Conservation (phyloP, 2,329 filamentous ascomycete genomes). For the Diaporthe helianthi region DNA sequence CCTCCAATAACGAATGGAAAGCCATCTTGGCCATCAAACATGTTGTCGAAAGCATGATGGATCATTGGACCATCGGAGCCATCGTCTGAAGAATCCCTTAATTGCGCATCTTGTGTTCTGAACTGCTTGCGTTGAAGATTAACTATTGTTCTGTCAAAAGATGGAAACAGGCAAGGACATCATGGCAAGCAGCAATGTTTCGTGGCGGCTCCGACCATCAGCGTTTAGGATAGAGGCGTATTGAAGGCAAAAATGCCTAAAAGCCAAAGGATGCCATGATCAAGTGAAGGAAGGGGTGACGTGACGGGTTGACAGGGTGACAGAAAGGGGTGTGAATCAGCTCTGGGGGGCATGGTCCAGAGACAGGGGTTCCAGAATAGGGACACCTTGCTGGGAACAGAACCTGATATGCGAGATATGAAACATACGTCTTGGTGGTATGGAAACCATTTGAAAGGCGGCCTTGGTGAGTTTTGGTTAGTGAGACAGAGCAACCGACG, state of each 20-base stretch:
- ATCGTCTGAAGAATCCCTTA: conserved; percentile 64
- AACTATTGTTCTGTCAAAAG: not conserved
- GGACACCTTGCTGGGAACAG: not conserved
- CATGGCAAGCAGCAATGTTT: not conserved
- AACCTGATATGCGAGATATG: conserved; percentile 1
- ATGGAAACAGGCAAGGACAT: not conserved
- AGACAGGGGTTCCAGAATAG: not conserved
- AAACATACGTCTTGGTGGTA: conserved; percentile 58
- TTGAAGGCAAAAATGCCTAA: not conserved
- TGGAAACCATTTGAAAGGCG: conserved; percentile 56
- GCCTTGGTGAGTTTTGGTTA: conserved; percentile 41
- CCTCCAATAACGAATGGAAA: conserved; percentile 65
- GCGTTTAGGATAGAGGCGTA: not conserved
- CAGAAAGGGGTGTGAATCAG: not conserved
- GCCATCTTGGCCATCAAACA: conserved; percentile 62
- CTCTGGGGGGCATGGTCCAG: not conserved
- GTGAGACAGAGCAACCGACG: conserved; percentile 38
- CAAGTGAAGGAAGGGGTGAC: too few species aligned
- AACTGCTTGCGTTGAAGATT: conserved; percentile 47
- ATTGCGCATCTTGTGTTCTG: conserved; percentile 52
- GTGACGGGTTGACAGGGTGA: too few species aligned
- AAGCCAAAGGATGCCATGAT: not conserved
- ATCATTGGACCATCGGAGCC: conserved; percentile 60
- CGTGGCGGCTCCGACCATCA: not conserved
- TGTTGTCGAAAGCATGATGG: conserved; percentile 64